Percentiles rank a stretch among this genome's conserved stretches.
phyloP scores from a whole-genome alignment of 2,329 filamentous ascomycete genomes.

The Penicillium brevicompactum region DNA sequence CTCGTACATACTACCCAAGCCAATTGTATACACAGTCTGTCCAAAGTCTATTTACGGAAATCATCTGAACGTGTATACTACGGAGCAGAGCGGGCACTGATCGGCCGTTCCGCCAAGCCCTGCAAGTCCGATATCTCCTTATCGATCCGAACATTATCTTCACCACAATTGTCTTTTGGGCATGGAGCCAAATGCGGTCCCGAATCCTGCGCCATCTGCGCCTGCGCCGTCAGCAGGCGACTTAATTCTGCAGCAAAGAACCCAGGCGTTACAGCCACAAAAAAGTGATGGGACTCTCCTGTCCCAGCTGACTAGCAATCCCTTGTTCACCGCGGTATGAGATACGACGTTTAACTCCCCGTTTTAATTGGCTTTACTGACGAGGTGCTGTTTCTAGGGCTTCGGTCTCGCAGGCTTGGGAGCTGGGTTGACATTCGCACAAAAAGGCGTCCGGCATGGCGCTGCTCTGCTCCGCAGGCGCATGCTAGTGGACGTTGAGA shows the following conservation, averaged over 20 bases:
- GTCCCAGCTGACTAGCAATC: slow-evolving; percentile 50
- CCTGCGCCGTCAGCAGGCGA: slow-evolving; percentile 33
- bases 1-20: too few relatives aligned
- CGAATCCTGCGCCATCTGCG: slow-evolving; percentile 23
- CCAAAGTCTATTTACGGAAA: too few relatives aligned
- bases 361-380: not conserved
- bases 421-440: slow-evolving; percentile 76
- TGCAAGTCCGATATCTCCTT: slow-evolving; percentile 32
- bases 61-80: not conserved
- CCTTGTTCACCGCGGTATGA: slow-evolving; percentile 53
- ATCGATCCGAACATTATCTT: slow-evolving; percentile 15
- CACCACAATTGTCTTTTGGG: slow-evolving; percentile 18
- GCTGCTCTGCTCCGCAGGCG: slow-evolving; percentile 77
- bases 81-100: not conserved
- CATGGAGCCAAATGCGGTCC: slow-evolving; percentile 42
- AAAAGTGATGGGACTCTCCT: slow-evolving; percentile 43
- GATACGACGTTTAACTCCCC: slow-evolving; percentile 3
- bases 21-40: too few relatives aligned
- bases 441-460: slow-evolving; percentile 72
- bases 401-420: slow-evolving; percentile 90
- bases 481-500: slow-evolving; percentile 92
- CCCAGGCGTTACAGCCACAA: slow-evolving; percentile 32
- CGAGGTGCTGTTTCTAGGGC: slow-evolving; percentile 51
- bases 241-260: slow-evolving; percentile 39
- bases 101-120: slow-evolving; percentile 21